These are phyloP conservation scores for Cutaneotrichosporon mucoides DNA, from an alignment of 1,284 basidiomycete species.

Conservation along the genomic window DNA sequence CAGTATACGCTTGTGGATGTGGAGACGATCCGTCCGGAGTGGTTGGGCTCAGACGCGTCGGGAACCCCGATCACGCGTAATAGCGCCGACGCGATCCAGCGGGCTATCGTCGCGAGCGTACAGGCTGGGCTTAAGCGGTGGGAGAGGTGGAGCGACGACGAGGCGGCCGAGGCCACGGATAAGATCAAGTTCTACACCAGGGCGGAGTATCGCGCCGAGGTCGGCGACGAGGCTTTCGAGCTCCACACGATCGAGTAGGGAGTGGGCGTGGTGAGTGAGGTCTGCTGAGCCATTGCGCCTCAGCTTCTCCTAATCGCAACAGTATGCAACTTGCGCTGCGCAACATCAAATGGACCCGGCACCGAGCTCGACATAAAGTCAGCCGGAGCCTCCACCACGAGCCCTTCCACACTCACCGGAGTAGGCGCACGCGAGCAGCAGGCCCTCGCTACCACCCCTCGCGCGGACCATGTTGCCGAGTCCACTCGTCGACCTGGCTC, in stretches of 20 bases:
- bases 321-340: too few relatives aligned
- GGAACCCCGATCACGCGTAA: neutral
- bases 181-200: slow-evolving; percentile 1
- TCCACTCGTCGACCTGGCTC: too few relatives aligned
- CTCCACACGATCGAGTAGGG: slow-evolving; percentile 11
- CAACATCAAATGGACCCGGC: too few relatives aligned
- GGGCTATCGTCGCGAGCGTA: neutral
- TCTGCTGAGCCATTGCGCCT: neutral
- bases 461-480: too few relatives aligned
- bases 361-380: too few relatives aligned
- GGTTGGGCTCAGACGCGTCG: slow-evolving; percentile 8
- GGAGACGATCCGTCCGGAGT: slow-evolving; percentile 10
- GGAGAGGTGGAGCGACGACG: neutral
- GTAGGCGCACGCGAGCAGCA: too few relatives aligned
- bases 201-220: slow-evolving; percentile 4
- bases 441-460: too few relatives aligned
- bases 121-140: neutral
- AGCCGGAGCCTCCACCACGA: too few relatives aligned
- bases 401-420: too few relatives aligned
- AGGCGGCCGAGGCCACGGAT: neutral
- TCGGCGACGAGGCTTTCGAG: slow-evolving; percentile 7
- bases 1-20: slow-evolving; percentile 13
- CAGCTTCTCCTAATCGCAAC: too few relatives aligned
- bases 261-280: neutral
- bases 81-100: neutral